Evolutionary conservation across 2,329 filamentous ascomycete genomes (phyloP).

Genomic region (Aspergillus fumigatus): DNA sequence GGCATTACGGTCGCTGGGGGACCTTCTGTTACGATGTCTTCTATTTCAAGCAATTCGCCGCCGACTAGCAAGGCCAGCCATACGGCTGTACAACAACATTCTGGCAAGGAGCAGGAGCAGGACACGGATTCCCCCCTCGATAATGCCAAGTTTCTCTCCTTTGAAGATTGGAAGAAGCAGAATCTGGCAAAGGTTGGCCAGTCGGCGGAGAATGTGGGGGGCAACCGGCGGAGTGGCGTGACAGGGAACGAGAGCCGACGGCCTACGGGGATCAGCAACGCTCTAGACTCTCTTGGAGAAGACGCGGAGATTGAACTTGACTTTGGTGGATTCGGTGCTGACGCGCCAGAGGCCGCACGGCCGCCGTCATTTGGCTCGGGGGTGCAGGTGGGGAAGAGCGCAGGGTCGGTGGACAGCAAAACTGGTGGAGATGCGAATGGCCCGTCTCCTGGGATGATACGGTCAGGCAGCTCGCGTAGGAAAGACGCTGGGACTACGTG

Average conservation of each 20-base stretch:
- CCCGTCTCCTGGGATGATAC: slow-evolving; percentile 42
- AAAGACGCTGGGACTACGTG: slow-evolving; percentile 96
- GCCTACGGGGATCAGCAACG: slow-evolving; percentile 57
- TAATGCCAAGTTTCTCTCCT: slow-evolving; percentile 84
- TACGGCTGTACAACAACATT: slow-evolving; percentile 17
- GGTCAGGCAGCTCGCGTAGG: slow-evolving; percentile 60
- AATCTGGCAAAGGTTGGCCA: slow-evolving; percentile 84
- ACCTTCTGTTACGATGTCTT: not conserved
- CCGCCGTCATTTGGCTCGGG: slow-evolving; percentile 27
- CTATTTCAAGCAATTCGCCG: not conserved
- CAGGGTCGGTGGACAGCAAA: not conserved
- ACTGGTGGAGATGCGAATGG: slow-evolving; percentile 25
- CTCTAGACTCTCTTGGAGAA: slow-evolving; percentile 75
- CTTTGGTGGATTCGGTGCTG: slow-evolving; percentile 58
- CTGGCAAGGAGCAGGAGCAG: slow-evolving; percentile 46
- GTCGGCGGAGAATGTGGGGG: slow-evolving; percentile 63
- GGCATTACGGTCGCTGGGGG: slow-evolving; percentile 2
- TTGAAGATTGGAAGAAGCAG: slow-evolving; percentile 97
- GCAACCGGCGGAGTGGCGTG: slow-evolving; percentile 46
- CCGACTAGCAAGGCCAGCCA: not conserved
- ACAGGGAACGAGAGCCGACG: slow-evolving; percentile 48
- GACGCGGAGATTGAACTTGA: slow-evolving; percentile 80
- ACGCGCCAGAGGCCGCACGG: slow-evolving; percentile 36
- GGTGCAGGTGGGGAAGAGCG: slow-evolving; percentile 5
- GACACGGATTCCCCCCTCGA: slow-evolving; percentile 65